Evolutionary conservation across 441 rosid species (phyloP).

Genomic region (Pelargonium australe): DNA sequence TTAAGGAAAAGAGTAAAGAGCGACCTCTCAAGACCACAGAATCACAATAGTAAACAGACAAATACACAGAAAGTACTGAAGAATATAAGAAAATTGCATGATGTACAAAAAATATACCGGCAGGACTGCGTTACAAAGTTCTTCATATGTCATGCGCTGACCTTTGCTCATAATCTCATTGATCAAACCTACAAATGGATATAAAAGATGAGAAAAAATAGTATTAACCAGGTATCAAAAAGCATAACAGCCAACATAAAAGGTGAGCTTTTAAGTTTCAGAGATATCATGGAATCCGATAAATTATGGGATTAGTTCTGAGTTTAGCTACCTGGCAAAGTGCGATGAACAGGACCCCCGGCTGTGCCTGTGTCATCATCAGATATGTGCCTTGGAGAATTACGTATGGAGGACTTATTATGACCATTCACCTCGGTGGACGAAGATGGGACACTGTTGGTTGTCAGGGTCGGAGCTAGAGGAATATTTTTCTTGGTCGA

Average conservation of each 20-base stretch:
- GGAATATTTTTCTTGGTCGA: constrained; percentile 35
- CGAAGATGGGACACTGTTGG: constrained; percentile 74
- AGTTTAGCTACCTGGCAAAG: constrained; percentile 59
- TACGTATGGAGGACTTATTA: constrained; percentile 45
- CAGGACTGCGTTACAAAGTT: constrained; percentile 87
- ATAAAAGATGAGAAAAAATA: background rate
- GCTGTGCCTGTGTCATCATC: constrained; percentile 59
- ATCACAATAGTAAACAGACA: constrained; percentile 4
- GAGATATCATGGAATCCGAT: background rate
- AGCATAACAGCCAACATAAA: background rate
- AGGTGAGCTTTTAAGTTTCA: background rate
- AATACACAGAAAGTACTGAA: constrained; percentile 3
- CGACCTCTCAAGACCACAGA: constrained; percentile 4
- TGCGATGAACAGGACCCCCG: constrained; percentile 53
- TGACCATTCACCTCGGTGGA: constrained; percentile 60
- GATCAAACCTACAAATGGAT: constrained; percentile 47
- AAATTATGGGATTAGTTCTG: background rate
- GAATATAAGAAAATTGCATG: background rate
- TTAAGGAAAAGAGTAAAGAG: constrained; percentile 11
- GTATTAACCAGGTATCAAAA: background rate
- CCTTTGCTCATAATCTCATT: constrained; percentile 94
- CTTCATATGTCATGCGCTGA: constrained; percentile 83
- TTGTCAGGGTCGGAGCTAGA: constrained; percentile 42
- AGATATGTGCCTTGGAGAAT: constrained; percentile 60
- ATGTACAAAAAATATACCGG: constrained; percentile 46